Evolutionary conservation across 1,139 yeast species (phyloP), one percentile per base, ranked within the genome.

Genomic region (Zygosaccharomyces sapae): DNA sequence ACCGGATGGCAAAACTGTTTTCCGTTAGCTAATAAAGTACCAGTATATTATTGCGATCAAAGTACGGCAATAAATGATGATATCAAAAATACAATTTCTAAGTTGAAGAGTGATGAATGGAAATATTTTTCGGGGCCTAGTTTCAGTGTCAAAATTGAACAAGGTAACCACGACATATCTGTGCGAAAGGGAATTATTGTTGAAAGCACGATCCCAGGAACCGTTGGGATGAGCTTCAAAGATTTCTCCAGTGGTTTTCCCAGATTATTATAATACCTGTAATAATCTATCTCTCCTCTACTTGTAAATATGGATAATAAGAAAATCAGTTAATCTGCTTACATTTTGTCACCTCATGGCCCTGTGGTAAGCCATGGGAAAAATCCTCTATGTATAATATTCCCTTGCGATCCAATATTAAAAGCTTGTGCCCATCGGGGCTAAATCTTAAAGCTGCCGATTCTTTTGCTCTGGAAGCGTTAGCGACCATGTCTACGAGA

Each of bases 341-440:
- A 66, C 94, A 83, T 63, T 85, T 81, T 13, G 86, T 78, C 9
- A 86, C 84, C n/a, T 86, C 89, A n/a, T 78, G 77, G 56, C 81
- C 84, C 54, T 79, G 81, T 1, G 94, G 92, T 10, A 81, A 68
- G 3, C 95, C 96, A 46, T 89, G 90, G 12, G 95, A 86, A 66
- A 88, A 90, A 65, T 90, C 97, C 59, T 86, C 87, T 20, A 88
- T 78, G 55, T 81, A 80, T 43, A 89, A 70, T 1, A 80, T 67
- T 0, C 97, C 97, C 58, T 85, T 86, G 36, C 96, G 71, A 65
- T 90, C 97, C 9, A 88, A 75, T 4, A 81, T 75, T 55, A 80
- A 83, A 18, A 90, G 71, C 52, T 81, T 81, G 41, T 90, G 90
- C 0, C 97, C 97, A 59, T 86, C 88, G 2, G 80, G 74, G 27